A percentile compares a stretch with the other conserved stretches of the same genome.
These are phyloP conservation scores for Rhodotorula graminis DNA, from an alignment of 768 basidiomycete species.

Conservation along the genomic window DNA sequence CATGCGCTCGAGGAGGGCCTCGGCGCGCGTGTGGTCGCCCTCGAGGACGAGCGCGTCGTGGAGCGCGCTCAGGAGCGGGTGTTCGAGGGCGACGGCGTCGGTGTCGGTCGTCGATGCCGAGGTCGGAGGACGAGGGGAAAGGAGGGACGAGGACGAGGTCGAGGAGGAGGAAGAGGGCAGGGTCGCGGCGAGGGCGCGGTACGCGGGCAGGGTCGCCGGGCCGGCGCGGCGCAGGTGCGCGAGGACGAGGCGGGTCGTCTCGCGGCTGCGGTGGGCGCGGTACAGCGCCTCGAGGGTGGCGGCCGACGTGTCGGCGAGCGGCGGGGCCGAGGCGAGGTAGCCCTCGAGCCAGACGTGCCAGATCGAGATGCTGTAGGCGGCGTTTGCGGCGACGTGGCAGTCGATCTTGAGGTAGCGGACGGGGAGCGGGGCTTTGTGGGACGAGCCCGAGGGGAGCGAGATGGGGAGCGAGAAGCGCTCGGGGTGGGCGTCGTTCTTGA, in stretches of 20 bases:
- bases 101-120: too few relatives aligned
- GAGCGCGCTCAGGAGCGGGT: constrained; percentile 7
- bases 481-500: constrained; percentile 37
- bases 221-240: constrained; percentile 30
- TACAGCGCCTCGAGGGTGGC: not conserved
- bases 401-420: constrained; percentile 31
- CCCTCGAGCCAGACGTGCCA: constrained; percentile 38
- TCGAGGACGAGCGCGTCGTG: constrained; percentile 13
- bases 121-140: too few relatives aligned
- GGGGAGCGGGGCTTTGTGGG: not conserved
- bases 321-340: not conserved
- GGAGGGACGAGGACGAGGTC: too few relatives aligned
- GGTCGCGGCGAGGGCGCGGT: constrained; percentile 6
- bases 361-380: constrained; percentile 33
- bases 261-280: not conserved
- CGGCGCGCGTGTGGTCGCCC: constrained; percentile 20
- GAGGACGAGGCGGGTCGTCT: constrained; percentile 21
- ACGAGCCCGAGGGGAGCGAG: not conserved
- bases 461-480: constrained; percentile 17
- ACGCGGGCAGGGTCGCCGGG: constrained; percentile 1
- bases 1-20: constrained; percentile 4
- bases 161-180: too few relatives aligned
- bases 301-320: not conserved
- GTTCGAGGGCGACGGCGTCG: constrained; percentile 13
- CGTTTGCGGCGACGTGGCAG: constrained; percentile 14